Evolutionary conservation across 1,139 yeast genomes (phyloP), one percentile per base, ranked within the genome.

Genomic region (Suhomyces atakaporum): DNA sequence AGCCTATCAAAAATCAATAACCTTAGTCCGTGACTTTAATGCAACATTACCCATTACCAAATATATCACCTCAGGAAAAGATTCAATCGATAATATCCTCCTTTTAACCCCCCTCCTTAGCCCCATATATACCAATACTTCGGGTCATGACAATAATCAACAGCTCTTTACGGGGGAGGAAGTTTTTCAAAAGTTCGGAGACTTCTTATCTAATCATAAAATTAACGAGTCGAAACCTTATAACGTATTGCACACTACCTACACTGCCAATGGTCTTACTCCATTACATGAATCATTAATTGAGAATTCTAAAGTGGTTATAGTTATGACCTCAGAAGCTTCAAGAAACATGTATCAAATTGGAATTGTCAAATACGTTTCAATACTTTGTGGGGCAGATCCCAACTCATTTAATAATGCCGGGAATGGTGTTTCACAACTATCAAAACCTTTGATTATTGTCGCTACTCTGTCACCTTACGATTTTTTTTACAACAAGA

Each of bases 381-480:
- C 79, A 5, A 66, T 77, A 16, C 60, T 79, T 14, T 79, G 85
- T 55, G 77, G 80, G 7, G 66, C 73, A 20, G 55, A 66, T 39
- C 76, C 79, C 2, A 50, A 59, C 27, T 56, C 69, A 3, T 58
- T 66, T 31, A 58, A 56, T 23, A 54, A 50, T 31, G 41, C 51
- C 5, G 48, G 48, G 8, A 49, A 53, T 2, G 46, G 45, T 3
- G 44, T 44, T 25, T 45, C 60, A 3, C 64, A 58, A 40, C 45
- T 67, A 14, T 45, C 65, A 8, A 79, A 79, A 44, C 84, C 84
- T 3, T 62, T 80, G 46, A 65, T 81, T 5, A 69, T 78, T 2
- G 68, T 79, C n/a, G 83, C 85, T 2, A 79, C 82, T 0, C 76
- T 79, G 46, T 75, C 83, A 3, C 86, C 87, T 0, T 79, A 78